Evolutionary conservation across 306 rosid genomes (phyloP).

Genomic region (Medicago ruthenica): DNA sequence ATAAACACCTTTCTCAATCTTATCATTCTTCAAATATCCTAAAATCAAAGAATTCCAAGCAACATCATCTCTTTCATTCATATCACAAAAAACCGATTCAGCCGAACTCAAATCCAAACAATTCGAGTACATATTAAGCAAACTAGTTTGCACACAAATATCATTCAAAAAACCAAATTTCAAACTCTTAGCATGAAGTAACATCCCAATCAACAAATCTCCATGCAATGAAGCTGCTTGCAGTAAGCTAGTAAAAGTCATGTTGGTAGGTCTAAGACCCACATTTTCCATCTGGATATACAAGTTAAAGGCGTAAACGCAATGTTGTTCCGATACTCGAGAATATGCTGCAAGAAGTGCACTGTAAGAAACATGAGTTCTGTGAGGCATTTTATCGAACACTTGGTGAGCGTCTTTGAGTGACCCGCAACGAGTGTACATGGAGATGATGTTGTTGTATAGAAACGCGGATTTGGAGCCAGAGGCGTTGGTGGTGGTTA

Average conservation of each 20-base stretch:
- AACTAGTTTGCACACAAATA: slow-evolving; percentile 68
- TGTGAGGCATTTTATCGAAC: slow-evolving; percentile 85
- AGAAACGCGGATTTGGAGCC: slow-evolving; percentile 52
- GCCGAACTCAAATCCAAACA: slow-evolving; percentile 69
- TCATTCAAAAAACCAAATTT: slow-evolving; percentile 71
- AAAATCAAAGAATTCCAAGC: slow-evolving; percentile 81
- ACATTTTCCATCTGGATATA: slow-evolving; percentile 50
- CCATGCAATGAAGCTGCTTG: slow-evolving; percentile 66
- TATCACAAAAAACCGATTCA: slow-evolving; percentile 56
- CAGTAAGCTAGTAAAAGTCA: slow-evolving; percentile 72
- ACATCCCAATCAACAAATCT: slow-evolving; percentile 61
- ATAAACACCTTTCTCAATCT: slow-evolving; percentile 50
- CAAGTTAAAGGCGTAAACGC: slow-evolving; percentile 53
- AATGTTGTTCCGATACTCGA: slow-evolving; percentile 46
- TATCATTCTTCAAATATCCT: slow-evolving; percentile 64
- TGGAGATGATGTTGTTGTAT: slow-evolving; percentile 69
- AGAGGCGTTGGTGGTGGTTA: slow-evolving; percentile 52
- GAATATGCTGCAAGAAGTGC: slow-evolving; percentile 74
- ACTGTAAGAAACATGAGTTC: slow-evolving; percentile 76
- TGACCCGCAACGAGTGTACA: slow-evolving; percentile 72
- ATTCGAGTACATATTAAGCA: slow-evolving; percentile 76
- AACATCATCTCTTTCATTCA: slow-evolving; percentile 63
- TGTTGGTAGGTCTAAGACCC: slow-evolving; percentile 61
- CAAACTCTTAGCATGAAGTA: slow-evolving; percentile 68
- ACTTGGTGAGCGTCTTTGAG: slow-evolving; percentile 52